Base-by-base conservation (phyloP, 2,329 filamentous ascomycete genomes). In the Aureobasidium sp. region DNA sequence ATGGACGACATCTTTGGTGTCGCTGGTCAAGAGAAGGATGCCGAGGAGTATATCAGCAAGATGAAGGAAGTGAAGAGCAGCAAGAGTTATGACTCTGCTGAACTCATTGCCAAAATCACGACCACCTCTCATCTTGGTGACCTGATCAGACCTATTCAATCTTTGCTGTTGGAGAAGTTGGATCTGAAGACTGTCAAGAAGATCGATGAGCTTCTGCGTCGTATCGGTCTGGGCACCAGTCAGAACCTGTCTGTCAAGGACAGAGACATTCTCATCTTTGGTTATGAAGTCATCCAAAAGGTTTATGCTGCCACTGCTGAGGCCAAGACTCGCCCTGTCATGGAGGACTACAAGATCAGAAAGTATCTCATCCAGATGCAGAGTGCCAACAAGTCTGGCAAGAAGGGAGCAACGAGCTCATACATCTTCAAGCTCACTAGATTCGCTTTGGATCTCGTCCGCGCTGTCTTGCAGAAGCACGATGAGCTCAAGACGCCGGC, bases 21-120 rank as follows among this genome's bases (percentile, higher is more conserved):
- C 6, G 88, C 89, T 37, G 94, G 94, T 1, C 89, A 96, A 75
- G 93, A 99, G 71, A 99, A 99, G 75, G 94, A 99, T 69, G 93
- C 93, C 0, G 91, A 97, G 68, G 94, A 92, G 59, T 99, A 99
- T 72, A 87, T 88, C 61, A 96, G 86, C 72, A 89, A 93, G 74
- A 97, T 95, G 87, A 96, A 95, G 74, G 94, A 99, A 76, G 88
- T 99, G 62, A 97, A 96, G 78, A 94, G 90, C 74, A 97, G 90
- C 79, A 99, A 97, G 79, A 97, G 92, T 71, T 96, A 92, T 70
- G 95, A 99, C 71, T 96, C 94, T 0, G 95, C 97, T 87, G 93
- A 97, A 73, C 80, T 97, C 17, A 81, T 97, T 66, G 89, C 94
- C 29, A 90, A 87, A 70, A 91, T 87, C 52, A 87, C 90, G 1